Percentiles rank a stretch among this genome's conserved stretches.
These are phyloP conservation scores for Quercus lobata DNA, from an alignment of 331 rosid species.

Conservation along the genomic window DNA sequence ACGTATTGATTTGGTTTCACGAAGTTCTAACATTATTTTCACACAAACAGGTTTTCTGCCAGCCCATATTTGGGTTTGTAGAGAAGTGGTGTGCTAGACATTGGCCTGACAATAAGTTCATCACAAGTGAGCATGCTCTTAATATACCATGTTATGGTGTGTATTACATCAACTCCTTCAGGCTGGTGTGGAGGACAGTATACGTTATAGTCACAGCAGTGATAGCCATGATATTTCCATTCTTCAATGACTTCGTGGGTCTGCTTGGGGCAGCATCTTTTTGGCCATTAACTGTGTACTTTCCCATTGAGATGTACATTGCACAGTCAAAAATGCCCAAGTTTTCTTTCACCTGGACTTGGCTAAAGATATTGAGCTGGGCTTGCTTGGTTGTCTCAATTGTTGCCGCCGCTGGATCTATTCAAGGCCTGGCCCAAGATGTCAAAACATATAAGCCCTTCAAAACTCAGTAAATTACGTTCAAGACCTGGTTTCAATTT, in stretches of 20 bases:
- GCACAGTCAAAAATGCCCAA: constrained; percentile 57
- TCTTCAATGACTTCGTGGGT: constrained; percentile 90
- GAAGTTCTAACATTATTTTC: neutral
- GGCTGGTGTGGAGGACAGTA: constrained; percentile 74
- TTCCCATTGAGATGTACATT: constrained; percentile 95
- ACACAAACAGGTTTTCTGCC: constrained; percentile 71
- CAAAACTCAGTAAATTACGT: constrained; percentile 36
- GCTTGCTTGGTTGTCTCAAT: constrained; percentile 72
- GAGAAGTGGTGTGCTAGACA: constrained; percentile 41
- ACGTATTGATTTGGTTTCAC: neutral
- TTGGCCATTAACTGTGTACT: constrained; percentile 88
- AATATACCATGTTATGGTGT: constrained; percentile 50
- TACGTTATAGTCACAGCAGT: constrained; percentile 70
- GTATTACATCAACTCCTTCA: constrained; percentile 53
- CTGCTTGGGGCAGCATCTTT: constrained; percentile 86
- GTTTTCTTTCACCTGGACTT: constrained; percentile 76
- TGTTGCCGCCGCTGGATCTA: constrained; percentile 79
- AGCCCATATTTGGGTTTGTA: constrained; percentile 74
- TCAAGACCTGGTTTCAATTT: neutral
- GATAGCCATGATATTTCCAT: constrained; percentile 87
- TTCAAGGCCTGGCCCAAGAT: constrained; percentile 66
- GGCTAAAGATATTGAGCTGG: constrained; percentile 87
- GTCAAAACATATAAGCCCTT: constrained; percentile 84
- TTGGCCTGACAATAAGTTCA: constrained; percentile 69
- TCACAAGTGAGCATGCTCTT: constrained; percentile 44